These are phyloP conservation scores for Cajanus cajan DNA, from an alignment of 306 rosid genomes.

Conservation along the genomic window DNA sequence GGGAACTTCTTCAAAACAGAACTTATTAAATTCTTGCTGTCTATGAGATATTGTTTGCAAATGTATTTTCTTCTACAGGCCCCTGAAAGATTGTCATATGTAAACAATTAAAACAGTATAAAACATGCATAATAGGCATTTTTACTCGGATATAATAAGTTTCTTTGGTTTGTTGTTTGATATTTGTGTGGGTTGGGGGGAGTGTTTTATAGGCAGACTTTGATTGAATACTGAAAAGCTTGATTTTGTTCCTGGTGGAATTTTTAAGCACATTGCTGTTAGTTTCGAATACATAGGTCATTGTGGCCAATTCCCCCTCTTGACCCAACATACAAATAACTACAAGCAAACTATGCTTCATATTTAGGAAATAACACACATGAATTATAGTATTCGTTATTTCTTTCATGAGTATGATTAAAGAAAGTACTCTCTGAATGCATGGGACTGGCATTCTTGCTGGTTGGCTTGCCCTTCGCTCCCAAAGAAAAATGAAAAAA, in stretches of 20 bases:
- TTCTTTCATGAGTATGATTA: background rate
- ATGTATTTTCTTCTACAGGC: background rate
- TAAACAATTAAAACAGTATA: background rate
- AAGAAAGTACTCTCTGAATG: background rate
- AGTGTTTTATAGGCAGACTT: background rate
- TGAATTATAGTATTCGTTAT: background rate
- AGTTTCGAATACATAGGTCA: background rate
- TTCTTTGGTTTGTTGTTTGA: background rate
- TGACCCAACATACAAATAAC: background rate
- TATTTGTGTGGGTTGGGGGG: background rate
- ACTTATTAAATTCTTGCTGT: background rate
- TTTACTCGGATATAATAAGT: background rate
- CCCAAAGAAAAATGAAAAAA: background rate
- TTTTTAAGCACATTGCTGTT: background rate
- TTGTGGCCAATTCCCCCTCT: background rate
- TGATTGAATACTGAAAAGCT: background rate
- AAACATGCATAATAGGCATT: constrained; percentile 4
- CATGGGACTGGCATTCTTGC: background rate
- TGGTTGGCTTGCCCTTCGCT: background rate
- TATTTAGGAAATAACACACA: background rate
- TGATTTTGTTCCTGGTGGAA: background rate
- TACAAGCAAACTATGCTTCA: background rate
- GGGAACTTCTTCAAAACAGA: background rate
- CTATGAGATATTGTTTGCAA: background rate
- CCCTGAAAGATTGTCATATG: background rate